A percentile compares a stretch with the other conserved stretches of the same genome.
Conservation (phyloP, 495 filamentous ascomycete genomes). For the Cercophora sp. region DNA sequence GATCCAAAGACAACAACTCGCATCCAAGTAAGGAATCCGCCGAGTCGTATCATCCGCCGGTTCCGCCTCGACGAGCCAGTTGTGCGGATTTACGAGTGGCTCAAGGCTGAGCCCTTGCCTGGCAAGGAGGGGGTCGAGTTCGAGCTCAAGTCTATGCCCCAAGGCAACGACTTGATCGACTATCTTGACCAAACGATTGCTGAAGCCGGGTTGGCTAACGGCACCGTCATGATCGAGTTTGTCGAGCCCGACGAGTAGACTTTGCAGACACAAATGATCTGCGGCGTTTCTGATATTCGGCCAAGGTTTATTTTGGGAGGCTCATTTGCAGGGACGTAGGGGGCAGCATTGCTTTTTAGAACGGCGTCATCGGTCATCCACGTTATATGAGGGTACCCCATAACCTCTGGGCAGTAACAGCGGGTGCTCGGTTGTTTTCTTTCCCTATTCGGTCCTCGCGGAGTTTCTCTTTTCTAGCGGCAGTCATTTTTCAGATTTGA, state of each 20-base stretch:
- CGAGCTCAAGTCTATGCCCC: slow-evolving; percentile 66
- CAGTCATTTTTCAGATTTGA: too few relatives aligned
- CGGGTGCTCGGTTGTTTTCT: too few relatives aligned
- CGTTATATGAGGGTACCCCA: too few relatives aligned
- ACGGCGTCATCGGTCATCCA: too few relatives aligned
- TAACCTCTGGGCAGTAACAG: too few relatives aligned
- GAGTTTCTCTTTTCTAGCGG: not conserved
- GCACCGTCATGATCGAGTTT: slow-evolving; percentile 89
- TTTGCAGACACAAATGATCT: not conserved
- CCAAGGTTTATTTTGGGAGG: not conserved
- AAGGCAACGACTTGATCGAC: slow-evolving; percentile 79
- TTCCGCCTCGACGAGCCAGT: slow-evolving; percentile 81
- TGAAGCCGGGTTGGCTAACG: slow-evolving; percentile 83
- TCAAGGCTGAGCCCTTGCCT: slow-evolving; percentile 76
- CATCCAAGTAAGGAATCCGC: slow-evolving; percentile 83
- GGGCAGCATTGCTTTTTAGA: not conserved
- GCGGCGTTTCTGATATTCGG: not conserved
- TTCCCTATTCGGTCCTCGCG: too few relatives aligned
- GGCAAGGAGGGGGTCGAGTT: slow-evolving; percentile 75
- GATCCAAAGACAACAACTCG: slow-evolving; percentile 71
- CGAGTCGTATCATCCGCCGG: slow-evolving; percentile 74
- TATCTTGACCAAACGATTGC: slow-evolving; percentile 66
- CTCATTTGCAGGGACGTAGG: not conserved
- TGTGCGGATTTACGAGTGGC: slow-evolving; percentile 86
- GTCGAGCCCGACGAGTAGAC: slow-evolving; percentile 51